Base-by-base conservation (phyloP, 2,329 filamentous ascomycete species). In the Sordariomycetes sp. region DNA sequence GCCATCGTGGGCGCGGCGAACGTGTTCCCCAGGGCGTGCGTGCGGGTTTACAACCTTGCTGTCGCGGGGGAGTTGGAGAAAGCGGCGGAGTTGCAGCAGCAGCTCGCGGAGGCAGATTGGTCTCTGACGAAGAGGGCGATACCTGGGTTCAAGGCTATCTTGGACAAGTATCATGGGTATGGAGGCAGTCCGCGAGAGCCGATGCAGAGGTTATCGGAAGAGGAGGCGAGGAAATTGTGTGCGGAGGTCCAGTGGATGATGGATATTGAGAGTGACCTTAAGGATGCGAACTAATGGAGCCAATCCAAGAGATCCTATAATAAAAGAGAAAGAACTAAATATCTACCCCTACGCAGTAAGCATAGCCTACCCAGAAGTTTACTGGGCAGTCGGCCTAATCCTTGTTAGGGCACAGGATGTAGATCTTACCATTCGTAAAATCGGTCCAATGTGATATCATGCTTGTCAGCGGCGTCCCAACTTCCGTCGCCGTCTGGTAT, bases 131-230 rank as follows among this genome's bases (percentile, higher is more conserved):
- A 62, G 54, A 24, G 63, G 20, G 63, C 63, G 3, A 61, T 65
- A 24, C 63, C 63, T 8, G 63, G 63, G 7, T 64, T 63, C 60
- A 64, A 65, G 59, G 61, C 61, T 4, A 61, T 64, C 14, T 58
- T 65, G 40, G 58, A 60, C 7, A 43, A 58, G 10, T 79, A 79
- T 66, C 79, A 76, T 62, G 80, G 79, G 3, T 86, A 86, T 65
- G 82, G 80, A 40, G 82, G 75, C 1, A 75, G 73, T 62, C 76
- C 76, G 34, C 71, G 80, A 60, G 76, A 74, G 63, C 80, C 80
- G 53, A 63, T 65, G 60, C 53, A 54, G n/a, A 46, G 55, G 66
- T 63, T 66, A 32, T 25, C 55, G 4, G 53, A 46, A 14, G 59
- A 60, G 28, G 46, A 58, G 20, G 55, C 55, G 51, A 54, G 50